Conservation (phyloP, 1,284 basidiomycete species). For the Neonothopanus nambi region DNA sequence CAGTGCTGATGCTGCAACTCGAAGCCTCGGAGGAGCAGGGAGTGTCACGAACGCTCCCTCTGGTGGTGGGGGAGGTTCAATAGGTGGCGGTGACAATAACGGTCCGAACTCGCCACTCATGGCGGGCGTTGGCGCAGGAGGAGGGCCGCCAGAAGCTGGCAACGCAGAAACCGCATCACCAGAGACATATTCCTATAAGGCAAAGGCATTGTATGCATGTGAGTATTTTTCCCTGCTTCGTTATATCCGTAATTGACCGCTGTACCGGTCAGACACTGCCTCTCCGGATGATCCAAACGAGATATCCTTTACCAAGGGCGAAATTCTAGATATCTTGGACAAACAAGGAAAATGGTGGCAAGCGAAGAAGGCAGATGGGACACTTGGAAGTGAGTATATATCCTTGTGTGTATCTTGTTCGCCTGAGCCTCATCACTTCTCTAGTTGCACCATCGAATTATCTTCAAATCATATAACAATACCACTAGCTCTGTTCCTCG, state of each 20-base stretch:
- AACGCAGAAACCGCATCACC: slow-evolving; percentile 31
- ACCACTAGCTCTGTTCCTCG: neutral
- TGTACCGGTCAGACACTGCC: slow-evolving; percentile 69
- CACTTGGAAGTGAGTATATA: slow-evolving; percentile 72
- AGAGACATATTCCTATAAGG: slow-evolving; percentile 65
- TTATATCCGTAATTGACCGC: slow-evolving; percentile 18
- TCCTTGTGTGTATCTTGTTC: slow-evolving; percentile 2
- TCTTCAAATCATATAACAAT: slow-evolving; percentile 62
- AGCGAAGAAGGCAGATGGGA: slow-evolving; percentile 82
- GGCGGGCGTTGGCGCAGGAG: slow-evolving; percentile 58
- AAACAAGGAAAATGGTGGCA: slow-evolving; percentile 97
- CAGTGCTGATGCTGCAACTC: slow-evolving; percentile 48
- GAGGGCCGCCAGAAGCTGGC: slow-evolving; percentile 22
- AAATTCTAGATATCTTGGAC: slow-evolving; percentile 92
- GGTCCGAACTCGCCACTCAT: slow-evolving; percentile 66
- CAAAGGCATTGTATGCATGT: slow-evolving; percentile 90
- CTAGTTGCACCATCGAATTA: slow-evolving; percentile 82
- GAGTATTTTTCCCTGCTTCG: slow-evolving; percentile 33
- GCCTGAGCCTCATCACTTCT: slow-evolving; percentile 21
- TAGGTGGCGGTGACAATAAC: slow-evolving; percentile 46
- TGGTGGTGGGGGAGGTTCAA: slow-evolving; percentile 37
- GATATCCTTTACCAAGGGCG: slow-evolving; percentile 92
- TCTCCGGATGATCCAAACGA: slow-evolving; percentile 95
- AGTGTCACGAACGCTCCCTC: slow-evolving; percentile 46
- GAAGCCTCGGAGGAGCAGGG: slow-evolving; percentile 41